Evolutionary conservation across 2,329 filamentous ascomycete genomes (phyloP).

Genomic region (Calonectria hawksworthii): DNA sequence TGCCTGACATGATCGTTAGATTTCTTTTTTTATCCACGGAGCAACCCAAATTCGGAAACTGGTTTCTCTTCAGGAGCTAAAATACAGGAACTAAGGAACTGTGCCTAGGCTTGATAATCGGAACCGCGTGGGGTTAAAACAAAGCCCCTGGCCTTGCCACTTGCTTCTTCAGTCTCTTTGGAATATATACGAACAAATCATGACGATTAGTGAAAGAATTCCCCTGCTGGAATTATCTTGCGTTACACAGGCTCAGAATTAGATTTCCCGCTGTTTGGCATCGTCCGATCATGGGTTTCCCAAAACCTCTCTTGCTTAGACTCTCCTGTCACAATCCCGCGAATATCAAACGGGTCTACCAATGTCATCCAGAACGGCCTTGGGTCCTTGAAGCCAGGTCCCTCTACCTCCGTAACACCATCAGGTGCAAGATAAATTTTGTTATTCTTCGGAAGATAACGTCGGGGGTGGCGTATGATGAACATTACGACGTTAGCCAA

Average conservation of each 20-base stretch:
- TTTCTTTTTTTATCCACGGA: neutral
- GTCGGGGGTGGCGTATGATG: conserved; percentile 65
- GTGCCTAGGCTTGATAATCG: neutral
- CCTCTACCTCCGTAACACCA: conserved; percentile 62
- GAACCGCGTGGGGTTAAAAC: neutral
- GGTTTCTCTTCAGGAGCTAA: neutral
- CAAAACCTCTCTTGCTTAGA: conserved; percentile 54
- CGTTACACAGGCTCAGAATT: conserved; percentile 21
- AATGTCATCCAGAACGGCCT: conserved; percentile 59
- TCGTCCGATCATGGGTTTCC: conserved; percentile 42
- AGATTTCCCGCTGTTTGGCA: conserved; percentile 9
- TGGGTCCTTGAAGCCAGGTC: conserved; percentile 63
- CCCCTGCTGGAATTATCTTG: too few relatives aligned
- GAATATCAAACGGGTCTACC: conserved; percentile 57
- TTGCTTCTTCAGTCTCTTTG: neutral
- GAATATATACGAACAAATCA: neutral
- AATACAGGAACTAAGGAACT: neutral
- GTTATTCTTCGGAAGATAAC: conserved; percentile 62
- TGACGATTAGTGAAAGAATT: too few relatives aligned
- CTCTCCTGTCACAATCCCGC: conserved; percentile 50
- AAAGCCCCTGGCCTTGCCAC: neutral
- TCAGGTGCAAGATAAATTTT: conserved; percentile 66
- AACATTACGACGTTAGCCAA: conserved; percentile 63
- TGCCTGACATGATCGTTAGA: neutral
- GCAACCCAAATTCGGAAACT: neutral